Evolutionary conservation across 2,329 filamentous ascomycete species (phyloP).

Genomic region (Cytospora piceicola): DNA sequence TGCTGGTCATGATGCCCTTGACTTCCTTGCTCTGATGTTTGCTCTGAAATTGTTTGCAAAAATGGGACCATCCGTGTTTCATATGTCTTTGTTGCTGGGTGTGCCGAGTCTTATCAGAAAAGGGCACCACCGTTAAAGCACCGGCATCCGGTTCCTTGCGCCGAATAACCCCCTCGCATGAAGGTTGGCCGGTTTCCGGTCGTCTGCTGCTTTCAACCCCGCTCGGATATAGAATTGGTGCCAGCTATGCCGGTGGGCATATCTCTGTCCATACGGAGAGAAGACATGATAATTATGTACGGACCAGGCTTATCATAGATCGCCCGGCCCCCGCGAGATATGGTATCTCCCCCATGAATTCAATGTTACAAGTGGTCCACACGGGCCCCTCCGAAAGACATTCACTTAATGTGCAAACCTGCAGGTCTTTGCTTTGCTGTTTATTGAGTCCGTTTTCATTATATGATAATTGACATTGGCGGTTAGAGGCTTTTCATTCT

Average conservation of each 20-base stretch:
- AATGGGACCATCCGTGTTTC: not conserved
- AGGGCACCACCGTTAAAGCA: not conserved
- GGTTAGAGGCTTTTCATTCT: slow-evolving; percentile 9
- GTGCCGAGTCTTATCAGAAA: slow-evolving; percentile 20
- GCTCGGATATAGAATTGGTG: slow-evolving; percentile 1
- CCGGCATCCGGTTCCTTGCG: slow-evolving; percentile 9
- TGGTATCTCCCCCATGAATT: not conserved
- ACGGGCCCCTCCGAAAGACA: not conserved
- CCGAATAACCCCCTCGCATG: slow-evolving; percentile 7
- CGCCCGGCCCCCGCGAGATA: not conserved
- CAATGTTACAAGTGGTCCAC: not conserved
- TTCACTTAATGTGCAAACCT: not conserved
- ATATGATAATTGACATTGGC: not conserved
- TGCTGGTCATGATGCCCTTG: not conserved
- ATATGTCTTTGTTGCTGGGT: not conserved
- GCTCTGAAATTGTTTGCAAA: not conserved
- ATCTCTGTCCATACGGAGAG: slow-evolving; percentile 3
- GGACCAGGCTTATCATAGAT: not conserved
- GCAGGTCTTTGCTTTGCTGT: not conserved
- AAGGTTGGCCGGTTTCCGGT: slow-evolving; percentile 8
- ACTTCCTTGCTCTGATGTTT: not conserved
- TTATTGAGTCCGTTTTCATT: not conserved
- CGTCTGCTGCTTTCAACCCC: slow-evolving; percentile 17
- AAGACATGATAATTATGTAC: too few species aligned
- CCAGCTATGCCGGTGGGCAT: slow-evolving; percentile 4